phyloP scores from a whole-genome alignment of 1,139 yeast species.

The Arxiozyma heterogenica region DNA sequence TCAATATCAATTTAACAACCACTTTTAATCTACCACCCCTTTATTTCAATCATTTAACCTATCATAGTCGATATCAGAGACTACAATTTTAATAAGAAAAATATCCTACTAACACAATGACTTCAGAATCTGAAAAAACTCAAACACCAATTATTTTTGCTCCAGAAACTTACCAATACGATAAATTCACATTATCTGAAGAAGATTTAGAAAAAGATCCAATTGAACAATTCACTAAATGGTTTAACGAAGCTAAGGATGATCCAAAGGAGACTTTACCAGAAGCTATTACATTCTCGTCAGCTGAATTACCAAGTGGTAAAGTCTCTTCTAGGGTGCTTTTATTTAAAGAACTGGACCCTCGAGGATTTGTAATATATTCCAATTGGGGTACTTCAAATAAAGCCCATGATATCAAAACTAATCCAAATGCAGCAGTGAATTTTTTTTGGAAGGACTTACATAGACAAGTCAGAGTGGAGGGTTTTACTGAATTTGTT shows the following conservation, averaged over 20 bases:
- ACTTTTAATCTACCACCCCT: no score
- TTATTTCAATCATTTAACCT: no score
- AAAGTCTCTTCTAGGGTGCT: conserved; percentile 78
- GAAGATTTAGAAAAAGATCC: conserved; percentile 52
- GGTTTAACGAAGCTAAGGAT: conserved; percentile 77
- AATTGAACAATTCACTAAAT: conserved; percentile 62
- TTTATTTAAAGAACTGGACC: conserved; percentile 79
- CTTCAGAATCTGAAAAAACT: conserved; percentile 19
- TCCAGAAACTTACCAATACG: conserved; percentile 84
- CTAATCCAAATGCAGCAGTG: conserved; percentile 72
- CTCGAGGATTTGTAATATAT: conserved; percentile 75
- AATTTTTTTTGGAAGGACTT: conserved; percentile 89
- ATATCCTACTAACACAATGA: conserved; percentile 7
- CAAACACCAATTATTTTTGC: conserved; percentile 42
- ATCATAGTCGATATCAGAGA: background rate
- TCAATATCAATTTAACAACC: background rate
- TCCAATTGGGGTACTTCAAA: conserved; percentile 88
- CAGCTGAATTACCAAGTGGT: conserved; percentile 82
- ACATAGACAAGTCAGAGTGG: conserved; percentile 89
- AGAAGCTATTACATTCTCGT: conserved; percentile 72
- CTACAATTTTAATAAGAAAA: no score
- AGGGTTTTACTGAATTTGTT: conserved; percentile 72
- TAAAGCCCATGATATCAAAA: conserved; percentile 58
- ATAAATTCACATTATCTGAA: conserved; percentile 53
- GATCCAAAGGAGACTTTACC: conserved; percentile 52